Evolutionary conservation across 1,139 yeast genomes (phyloP), one percentile per base, ranked within the genome.

Genomic region (Diutina mesorugosa): DNA sequence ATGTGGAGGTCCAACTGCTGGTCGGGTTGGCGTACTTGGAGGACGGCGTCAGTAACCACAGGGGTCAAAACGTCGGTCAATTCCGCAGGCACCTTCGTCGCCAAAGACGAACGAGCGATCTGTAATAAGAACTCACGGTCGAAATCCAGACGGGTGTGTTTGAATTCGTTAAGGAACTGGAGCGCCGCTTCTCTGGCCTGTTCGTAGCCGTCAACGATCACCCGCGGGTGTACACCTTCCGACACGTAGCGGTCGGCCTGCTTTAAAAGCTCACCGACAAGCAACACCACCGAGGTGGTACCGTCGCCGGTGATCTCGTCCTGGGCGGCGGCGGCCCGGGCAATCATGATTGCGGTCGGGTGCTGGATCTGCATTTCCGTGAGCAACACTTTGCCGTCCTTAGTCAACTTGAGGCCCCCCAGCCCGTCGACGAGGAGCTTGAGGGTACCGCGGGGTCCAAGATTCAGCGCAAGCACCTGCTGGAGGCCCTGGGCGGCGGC

Each of bases 261-360:
- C 69, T 88, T 89, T 67, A 93, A 79, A 59, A 93, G 76, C 69
- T 95, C 98, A 57, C 99, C 99, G 51, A 93, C 99, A 58, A 91
- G 79, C 62, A 95, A 78, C 57, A 93, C 93, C 58, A 93, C 99
- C 1, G 97, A 87, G n/a, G 99, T 93, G 58, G 99, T 95, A 61
- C 99, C 99, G 69, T 93, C 99, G 56, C 99, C 99, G 14, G 99
- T 89, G 68, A 95, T 90, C 69, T 93, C 99, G 70, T 93, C 99
- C 72, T 93, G 99, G 0, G 99, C 97, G 55, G 97, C 85, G 57
- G 99, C 99, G 10, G 98, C 99, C 61, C 98, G 80, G 3, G 99
- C 95, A 75, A 93, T 93, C 96, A 95, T 88, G 46, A 93, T 96
- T 0, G 99, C 99, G 2, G 99, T 95, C n/a, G 99, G 99, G 63